Percentiles rank a stretch among this genome's conserved stretches.
phyloP scores from a whole-genome alignment of 1,284 basidiomycete species.

The Hortiboletus rubellus region DNA sequence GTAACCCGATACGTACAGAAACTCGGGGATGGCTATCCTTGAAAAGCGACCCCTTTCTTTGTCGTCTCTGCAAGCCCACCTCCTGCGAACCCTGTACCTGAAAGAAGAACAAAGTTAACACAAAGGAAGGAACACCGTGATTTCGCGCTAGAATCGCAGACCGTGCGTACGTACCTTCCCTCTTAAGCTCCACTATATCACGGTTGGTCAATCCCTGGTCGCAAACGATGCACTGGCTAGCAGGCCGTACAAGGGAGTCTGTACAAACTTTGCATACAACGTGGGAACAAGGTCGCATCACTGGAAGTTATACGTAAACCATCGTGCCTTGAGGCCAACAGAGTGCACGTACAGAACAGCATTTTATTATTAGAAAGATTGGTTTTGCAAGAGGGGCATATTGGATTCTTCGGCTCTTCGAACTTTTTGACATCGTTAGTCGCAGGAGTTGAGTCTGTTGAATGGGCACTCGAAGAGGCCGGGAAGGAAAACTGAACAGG shows the following conservation, averaged over 20 bases:
- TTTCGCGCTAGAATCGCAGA: neutral
- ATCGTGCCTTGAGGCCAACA: neutral
- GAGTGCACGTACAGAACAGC: slow-evolving; percentile 58
- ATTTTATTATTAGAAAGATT: slow-evolving; percentile 75
- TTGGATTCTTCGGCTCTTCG: slow-evolving; percentile 56
- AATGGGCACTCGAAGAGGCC: slow-evolving; percentile 38
- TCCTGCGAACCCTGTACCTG: slow-evolving; percentile 87
- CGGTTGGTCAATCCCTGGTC: slow-evolving; percentile 61
- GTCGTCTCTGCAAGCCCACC: slow-evolving; percentile 87
- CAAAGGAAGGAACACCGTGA: neutral
- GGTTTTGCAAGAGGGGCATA: slow-evolving; percentile 90
- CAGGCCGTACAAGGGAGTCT: slow-evolving; percentile 74
- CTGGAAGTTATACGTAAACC: slow-evolving; percentile 36
- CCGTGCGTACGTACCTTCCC: slow-evolving; percentile 63
- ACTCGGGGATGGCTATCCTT: slow-evolving; percentile 48
- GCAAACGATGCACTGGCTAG: slow-evolving; percentile 81
- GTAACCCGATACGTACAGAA: neutral
- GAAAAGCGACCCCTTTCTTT: slow-evolving; percentile 73
- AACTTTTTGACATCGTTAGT: slow-evolving; percentile 42
- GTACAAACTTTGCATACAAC: slow-evolving; percentile 86
- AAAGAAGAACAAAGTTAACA: slow-evolving; percentile 8
- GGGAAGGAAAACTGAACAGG: slow-evolving; percentile 72
- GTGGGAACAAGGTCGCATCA: slow-evolving; percentile 80
- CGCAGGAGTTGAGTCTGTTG: slow-evolving; percentile 44
- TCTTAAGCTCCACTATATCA: slow-evolving; percentile 73